phyloP scores from a whole-genome alignment of 1,284 basidiomycete genomes.

The Cutaneotrichosporon arboriforme region DNA sequence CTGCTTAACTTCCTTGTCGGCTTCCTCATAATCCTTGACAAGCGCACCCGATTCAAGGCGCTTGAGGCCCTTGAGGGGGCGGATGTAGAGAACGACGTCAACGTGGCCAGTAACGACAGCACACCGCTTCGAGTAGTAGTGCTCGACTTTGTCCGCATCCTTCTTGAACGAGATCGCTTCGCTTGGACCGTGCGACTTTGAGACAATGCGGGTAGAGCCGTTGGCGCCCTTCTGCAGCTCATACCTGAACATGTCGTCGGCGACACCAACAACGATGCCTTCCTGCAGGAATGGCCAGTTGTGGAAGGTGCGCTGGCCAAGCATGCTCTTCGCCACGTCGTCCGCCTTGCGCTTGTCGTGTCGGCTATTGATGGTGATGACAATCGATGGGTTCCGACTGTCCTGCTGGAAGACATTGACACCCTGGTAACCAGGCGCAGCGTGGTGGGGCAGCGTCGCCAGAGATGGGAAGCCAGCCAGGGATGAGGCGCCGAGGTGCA shows the following conservation, averaged over 20 bases:
- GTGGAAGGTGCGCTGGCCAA: conserved; percentile 72
- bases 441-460: conserved; percentile 76
- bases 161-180: conserved; percentile 66
- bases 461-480: conserved; percentile 95
- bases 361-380: conserved; percentile 75
- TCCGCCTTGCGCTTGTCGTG: conserved; percentile 62
- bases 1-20: conserved; percentile 74
- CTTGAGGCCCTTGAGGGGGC: conserved; percentile 83
- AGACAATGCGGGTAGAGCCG: conserved; percentile 56
- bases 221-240: conserved; percentile 60
- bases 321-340: conserved; percentile 67
- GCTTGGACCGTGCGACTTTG: conserved; percentile 64
- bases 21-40: conserved; percentile 86
- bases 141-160: conserved; percentile 74
- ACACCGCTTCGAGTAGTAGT: conserved; percentile 79
- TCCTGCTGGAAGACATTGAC: conserved; percentile 93
- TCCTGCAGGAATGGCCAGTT: conserved; percentile 95
- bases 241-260: conserved; percentile 82
- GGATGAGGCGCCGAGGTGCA: conserved; percentile 75
- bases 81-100: conserved; percentile 73
- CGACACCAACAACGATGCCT: conserved; percentile 77
- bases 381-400: conserved; percentile 84
- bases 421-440: conserved; percentile 72
- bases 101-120: conserved; percentile 80
- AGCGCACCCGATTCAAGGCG: conserved; percentile 82